phyloP scores from a whole-genome alignment of 129 eudicot genomes.

The Scalesia atractyloides region DNA sequence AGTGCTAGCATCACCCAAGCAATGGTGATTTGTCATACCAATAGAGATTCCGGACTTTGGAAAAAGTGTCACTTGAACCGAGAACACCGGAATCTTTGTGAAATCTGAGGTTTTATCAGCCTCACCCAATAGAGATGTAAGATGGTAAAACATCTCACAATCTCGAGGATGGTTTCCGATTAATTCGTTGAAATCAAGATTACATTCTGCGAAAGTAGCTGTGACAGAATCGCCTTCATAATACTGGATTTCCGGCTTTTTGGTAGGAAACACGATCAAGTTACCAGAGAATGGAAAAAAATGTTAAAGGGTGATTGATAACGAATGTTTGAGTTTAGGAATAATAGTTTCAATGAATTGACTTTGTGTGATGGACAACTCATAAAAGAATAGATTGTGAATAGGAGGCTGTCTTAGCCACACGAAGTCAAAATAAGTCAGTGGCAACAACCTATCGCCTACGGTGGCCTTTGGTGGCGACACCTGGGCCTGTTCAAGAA shows the following conservation, averaged over 20 bases:
- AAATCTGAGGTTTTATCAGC: background rate
- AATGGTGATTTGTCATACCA: constrained; percentile 24
- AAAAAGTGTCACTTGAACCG: constrained; percentile 42
- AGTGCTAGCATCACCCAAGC: background rate
- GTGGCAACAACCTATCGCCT: constrained; percentile 25
- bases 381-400: constrained; percentile 44
- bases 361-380: constrained; percentile 26
- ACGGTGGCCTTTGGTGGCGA: constrained; percentile 38
- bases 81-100: constrained; percentile 16
- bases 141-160: constrained; percentile 32
- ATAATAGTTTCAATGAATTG: constrained; percentile 29
- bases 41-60: constrained; percentile 38
- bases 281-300: constrained; percentile 43
- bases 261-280: constrained; percentile 14
- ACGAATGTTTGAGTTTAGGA: constrained; percentile 43
- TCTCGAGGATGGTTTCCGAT: constrained; percentile 29
- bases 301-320: constrained; percentile 41
- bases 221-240: constrained; percentile 30
- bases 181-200: constrained; percentile 31
- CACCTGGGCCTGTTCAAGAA: constrained; percentile 29
- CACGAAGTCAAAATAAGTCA: constrained; percentile 40
- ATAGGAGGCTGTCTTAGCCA: constrained; percentile 40
- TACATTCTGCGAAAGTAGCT: constrained; percentile 28
- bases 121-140: constrained; percentile 26
- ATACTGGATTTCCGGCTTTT: constrained; percentile 33